These are phyloP conservation scores for Hamamelis virginiana DNA, from an alignment of 164 flowering plant species.

Conservation along the genomic window DNA sequence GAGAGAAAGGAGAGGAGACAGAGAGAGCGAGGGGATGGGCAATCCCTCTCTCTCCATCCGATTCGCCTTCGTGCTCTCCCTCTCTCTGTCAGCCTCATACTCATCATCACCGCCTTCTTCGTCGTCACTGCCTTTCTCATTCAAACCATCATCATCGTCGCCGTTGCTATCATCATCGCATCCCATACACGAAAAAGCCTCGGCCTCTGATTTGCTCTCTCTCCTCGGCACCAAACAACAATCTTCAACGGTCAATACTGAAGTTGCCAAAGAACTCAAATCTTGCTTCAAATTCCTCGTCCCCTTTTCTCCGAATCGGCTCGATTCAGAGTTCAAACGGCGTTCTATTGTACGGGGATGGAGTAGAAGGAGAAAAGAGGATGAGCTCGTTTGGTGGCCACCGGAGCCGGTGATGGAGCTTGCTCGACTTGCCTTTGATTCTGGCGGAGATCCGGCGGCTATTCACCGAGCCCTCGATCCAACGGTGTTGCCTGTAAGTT, in stretches of 20 bases:
- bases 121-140: conserved; percentile 5
- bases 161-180: too few species aligned
- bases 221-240: conserved; percentile 60
- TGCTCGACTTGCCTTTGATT: conserved; percentile 83
- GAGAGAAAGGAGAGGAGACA: conserved; percentile 2
- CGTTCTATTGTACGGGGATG: conserved; percentile 14
- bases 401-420: conserved; percentile 80
- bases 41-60: conserved; percentile 26
- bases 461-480: conserved; percentile 78
- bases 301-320: conserved; percentile 43
- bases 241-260: conserved; percentile 45
- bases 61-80: conserved; percentile 47
- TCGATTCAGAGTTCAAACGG: not conserved
- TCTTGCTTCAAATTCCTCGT: conserved; percentile 86
- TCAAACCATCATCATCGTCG: conserved; percentile 7
- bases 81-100: conserved; percentile 42
- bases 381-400: conserved; percentile 83
- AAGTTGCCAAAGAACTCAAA: conserved; percentile 43
- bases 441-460: conserved; percentile 77
- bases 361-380: conserved; percentile 10
- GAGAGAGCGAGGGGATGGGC: conserved; percentile 17
- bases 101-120: conserved; percentile 21
- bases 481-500: conserved; percentile 50
- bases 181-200: conserved; percentile 28
- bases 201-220: conserved; percentile 60